Percentiles rank a stretch among this genome's conserved stretches.
phyloP scores from a whole-genome alignment of 306 rosid genomes.

The Mimosa bimucronata region DNA sequence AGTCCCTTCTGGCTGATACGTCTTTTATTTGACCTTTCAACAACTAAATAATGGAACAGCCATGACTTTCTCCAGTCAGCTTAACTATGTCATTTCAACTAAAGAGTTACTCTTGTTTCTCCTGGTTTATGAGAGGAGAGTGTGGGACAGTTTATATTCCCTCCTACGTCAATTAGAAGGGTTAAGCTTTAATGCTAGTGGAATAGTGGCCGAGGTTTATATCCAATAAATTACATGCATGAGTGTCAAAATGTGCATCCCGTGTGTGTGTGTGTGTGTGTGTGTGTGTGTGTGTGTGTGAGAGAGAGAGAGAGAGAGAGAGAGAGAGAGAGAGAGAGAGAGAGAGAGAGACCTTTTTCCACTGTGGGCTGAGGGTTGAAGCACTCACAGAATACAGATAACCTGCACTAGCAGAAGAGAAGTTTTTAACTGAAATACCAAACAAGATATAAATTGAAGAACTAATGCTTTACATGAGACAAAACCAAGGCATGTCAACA shows the following conservation, averaged over 20 bases:
- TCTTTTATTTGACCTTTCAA: neutral
- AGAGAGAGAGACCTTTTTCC: conserved; percentile 62
- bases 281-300: too few species aligned
- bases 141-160: conserved; percentile 2
- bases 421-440: conserved; percentile 29
- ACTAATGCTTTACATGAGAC: conserved; percentile 3
- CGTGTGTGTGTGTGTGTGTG: too few species aligned
- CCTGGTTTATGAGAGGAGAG: neutral
- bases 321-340: conserved; percentile 40
- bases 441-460: conserved; percentile 10
- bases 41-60: neutral
- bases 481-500: conserved; percentile 13
- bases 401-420: conserved; percentile 60
- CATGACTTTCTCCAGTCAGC: neutral
- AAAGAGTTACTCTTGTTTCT: neutral
- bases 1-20: neutral
- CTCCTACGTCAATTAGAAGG: neutral
- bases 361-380: conserved; percentile 81
- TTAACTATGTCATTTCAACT: conserved; percentile 7
- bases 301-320: conserved; percentile 41
- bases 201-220: neutral
- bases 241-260: neutral
- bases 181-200: neutral
- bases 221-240: neutral
- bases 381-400: conserved; percentile 82